phyloP scores from a whole-genome alignment of 208 protist species.

The Trichomonas gallinae region DNA sequence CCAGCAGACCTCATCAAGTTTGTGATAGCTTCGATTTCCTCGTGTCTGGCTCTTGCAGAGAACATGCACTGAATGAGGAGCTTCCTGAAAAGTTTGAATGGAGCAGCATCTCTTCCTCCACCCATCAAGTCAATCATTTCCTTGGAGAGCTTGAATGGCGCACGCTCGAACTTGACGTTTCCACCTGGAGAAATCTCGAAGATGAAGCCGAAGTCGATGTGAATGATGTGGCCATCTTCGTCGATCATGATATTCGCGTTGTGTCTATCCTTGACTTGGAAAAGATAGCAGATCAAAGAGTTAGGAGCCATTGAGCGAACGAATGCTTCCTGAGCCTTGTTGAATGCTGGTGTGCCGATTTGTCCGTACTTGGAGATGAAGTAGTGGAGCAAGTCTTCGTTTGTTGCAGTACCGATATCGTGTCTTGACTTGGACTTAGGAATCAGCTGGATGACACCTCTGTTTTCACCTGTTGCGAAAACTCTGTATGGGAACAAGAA shows the following conservation, averaged over 20 bases:
- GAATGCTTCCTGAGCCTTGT: conserved; percentile 60
- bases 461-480: conserved; percentile 49
- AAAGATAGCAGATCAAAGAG: conserved; percentile 49
- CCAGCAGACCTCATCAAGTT: conserved; percentile 28
- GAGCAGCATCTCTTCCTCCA: not conserved
- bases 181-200: conserved; percentile 74
- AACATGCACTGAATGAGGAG: conserved; percentile 31
- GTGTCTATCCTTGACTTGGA: conserved; percentile 64
- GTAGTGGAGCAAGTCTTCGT: conserved; percentile 53
- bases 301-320: conserved; percentile 56
- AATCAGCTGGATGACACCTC: conserved; percentile 71
- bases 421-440: conserved; percentile 61
- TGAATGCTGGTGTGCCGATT: conserved; percentile 57
- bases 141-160: conserved; percentile 48
- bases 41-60: conserved; percentile 20
- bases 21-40: conserved; percentile 34
- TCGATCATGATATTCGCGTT: conserved; percentile 69
- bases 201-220: conserved; percentile 94
- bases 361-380: conserved; percentile 71
- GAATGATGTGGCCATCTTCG: conserved; percentile 63
- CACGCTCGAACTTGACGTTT: conserved; percentile 53
- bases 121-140: conserved; percentile 45
- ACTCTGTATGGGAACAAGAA: conserved; percentile 75
- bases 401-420: conserved; percentile 60
- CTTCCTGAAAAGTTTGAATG: conserved; percentile 32